Conservation (phyloP, 1,284 basidiomycete species). For the Lentinus polychrous region DNA sequence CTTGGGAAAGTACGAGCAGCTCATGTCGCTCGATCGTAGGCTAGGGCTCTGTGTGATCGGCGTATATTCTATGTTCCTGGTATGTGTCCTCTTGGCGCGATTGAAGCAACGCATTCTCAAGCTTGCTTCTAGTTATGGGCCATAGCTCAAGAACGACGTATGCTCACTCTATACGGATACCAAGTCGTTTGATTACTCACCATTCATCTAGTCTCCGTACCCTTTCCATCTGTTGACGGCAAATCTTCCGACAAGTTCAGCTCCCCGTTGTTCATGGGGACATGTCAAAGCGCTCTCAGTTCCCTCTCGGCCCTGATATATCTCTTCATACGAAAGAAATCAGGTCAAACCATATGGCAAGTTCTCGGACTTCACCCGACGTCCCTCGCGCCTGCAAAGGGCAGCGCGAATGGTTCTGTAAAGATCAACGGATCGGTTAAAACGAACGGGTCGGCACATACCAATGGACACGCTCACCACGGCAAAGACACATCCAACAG, state of each 20-base stretch:
- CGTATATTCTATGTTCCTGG: slow-evolving; percentile 77
- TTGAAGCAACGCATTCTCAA: slow-evolving; percentile 8
- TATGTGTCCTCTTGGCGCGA: slow-evolving; percentile 27
- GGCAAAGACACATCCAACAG: slow-evolving; percentile 27
- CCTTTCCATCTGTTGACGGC: slow-evolving; percentile 67
- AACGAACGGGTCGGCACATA: slow-evolving; percentile 16
- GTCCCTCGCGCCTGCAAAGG: slow-evolving; percentile 4
- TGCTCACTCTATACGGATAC: slow-evolving; percentile 22
- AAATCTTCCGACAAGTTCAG: slow-evolving; percentile 72
- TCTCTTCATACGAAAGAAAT: slow-evolving; percentile 60
- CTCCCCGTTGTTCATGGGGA: slow-evolving; percentile 84
- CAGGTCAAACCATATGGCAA: slow-evolving; percentile 42
- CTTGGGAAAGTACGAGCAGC: not conserved
- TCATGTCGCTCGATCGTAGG: slow-evolving; percentile 26
- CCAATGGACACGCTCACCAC: slow-evolving; percentile 21
- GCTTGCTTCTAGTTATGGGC: slow-evolving; percentile 68
- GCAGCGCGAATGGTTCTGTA: slow-evolving; percentile 12
- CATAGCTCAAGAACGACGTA: slow-evolving; percentile 86
- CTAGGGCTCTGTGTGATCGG: slow-evolving; percentile 59
- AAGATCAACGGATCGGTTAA: slow-evolving; percentile 7
- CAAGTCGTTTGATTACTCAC: not conserved
- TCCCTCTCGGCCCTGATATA: slow-evolving; percentile 77
- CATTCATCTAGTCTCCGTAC: slow-evolving; percentile 65
- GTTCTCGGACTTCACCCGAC: slow-evolving; percentile 47
- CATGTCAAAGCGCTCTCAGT: slow-evolving; percentile 79